Evolutionary conservation across 2,329 filamentous ascomycete genomes (phyloP), one percentile per base, ranked within the genome.

Genomic region (Penicillium sp.): DNA sequence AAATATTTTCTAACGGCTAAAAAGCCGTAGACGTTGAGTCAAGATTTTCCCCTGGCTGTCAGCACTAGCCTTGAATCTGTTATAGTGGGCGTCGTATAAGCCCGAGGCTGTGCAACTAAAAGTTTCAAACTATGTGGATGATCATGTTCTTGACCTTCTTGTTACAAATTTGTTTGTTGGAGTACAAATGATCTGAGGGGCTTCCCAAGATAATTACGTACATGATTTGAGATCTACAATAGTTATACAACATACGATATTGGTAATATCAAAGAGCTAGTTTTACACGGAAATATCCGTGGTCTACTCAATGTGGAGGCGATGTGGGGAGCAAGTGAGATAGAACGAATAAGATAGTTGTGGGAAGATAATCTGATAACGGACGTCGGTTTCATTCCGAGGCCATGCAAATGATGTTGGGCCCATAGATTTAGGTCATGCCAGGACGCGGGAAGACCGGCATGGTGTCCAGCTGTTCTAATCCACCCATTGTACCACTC

Each of bases 391-490:
- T 35, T 27, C 41, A 49, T 49, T 55, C 43, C 31, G 38, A 53
- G 23, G 27, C 51, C 53, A 33, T 44, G 42, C n/a, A 43, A 47
- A 53, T 36, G 35, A 19, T 48, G 48, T 29, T 39, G 27, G 8
- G 21, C 19, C 39, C 23, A 23, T 19, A 47, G 38, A 38, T 27
- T 54, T 66, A 70, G 43, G 63, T 75, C 68, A 81, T 78, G 19
- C 84, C 86, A 1, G 91, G 91, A 56, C 93, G 82, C 10, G 94
- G 94, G 70, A 99, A 99, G 0, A 97, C 85, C 0, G 88, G 88
- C 29, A 91, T 81, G 0, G 93, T 96, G 35, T 88, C 83, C 43
- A 97, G 70, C 63, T 89, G 86, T 70, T 97, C 89, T 64, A 81
- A 73, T 2, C 84, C 84, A 4, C 92, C 91, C 62, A 96, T 89